Percentiles rank a stretch among this genome's conserved stretches.
Conservation (phyloP, 1,284 basidiomycete genomes). For the Puccinia triticina region DNA sequence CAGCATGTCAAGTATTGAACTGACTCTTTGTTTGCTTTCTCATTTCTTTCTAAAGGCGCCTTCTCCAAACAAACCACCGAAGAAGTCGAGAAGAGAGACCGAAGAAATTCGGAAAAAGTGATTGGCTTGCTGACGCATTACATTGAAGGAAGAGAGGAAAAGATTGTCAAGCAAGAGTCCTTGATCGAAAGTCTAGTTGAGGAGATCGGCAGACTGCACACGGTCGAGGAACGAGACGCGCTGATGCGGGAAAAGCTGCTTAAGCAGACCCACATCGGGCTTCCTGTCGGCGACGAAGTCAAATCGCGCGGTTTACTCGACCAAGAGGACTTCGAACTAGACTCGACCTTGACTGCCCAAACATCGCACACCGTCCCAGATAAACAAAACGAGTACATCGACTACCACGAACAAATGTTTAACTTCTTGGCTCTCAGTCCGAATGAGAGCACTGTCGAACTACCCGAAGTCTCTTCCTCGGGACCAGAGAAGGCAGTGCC, state of each 20-base stretch:
- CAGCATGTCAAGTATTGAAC: background rate
- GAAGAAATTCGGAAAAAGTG: constrained; percentile 19
- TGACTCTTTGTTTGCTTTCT: background rate
- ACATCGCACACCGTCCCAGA: background rate
- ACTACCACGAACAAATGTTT: constrained; percentile 30
- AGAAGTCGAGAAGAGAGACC: background rate
- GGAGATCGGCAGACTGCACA: constrained; percentile 14
- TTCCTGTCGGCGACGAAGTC: background rate
- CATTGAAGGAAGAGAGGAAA: constrained; percentile 16
- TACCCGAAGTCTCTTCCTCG: background rate
- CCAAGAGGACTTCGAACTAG: background rate
- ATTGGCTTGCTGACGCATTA: constrained; percentile 17
- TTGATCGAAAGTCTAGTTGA: constrained; percentile 29
- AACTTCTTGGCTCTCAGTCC: background rate
- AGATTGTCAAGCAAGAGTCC: constrained; percentile 8
- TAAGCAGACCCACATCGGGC: background rate
- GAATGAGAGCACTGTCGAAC: background rate
- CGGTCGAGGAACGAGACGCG: background rate
- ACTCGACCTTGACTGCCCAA: background rate
- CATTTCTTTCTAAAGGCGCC: background rate
- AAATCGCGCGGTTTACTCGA: background rate
- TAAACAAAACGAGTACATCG: background rate
- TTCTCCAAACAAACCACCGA: background rate
- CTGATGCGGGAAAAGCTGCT: background rate
- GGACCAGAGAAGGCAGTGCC: background rate